Conservation (phyloP, 2,329 filamentous ascomycete species). For the Thielaviopsis euricoi region DNA sequence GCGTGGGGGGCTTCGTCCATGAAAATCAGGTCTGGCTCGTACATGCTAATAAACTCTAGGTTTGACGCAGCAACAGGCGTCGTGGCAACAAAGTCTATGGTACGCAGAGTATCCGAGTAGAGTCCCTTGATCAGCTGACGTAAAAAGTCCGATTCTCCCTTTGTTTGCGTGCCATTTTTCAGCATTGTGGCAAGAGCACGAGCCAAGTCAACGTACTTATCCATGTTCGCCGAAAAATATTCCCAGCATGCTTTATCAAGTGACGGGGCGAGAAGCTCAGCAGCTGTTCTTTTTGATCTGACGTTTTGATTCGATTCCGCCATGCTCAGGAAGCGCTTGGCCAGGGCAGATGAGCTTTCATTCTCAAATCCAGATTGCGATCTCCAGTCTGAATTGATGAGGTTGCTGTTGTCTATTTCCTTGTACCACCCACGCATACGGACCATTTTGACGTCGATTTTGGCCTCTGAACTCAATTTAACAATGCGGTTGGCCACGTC, state of each 20-base stretch:
- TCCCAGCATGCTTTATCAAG: constrained; percentile 28
- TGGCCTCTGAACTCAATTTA: constrained; percentile 20
- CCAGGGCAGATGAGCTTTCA: constrained; percentile 10
- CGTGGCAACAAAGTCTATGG: constrained; percentile 28
- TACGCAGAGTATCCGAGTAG: constrained; percentile 23
- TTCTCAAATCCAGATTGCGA: constrained; percentile 2
- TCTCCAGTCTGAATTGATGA: constrained; percentile 15
- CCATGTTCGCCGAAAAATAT: constrained; percentile 20
- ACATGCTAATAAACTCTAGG: constrained; percentile 29
- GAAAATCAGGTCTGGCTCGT: constrained; percentile 70
- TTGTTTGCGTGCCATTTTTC: constrained; percentile 13
- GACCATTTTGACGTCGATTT: constrained; percentile 21
- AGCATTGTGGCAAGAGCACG: constrained; percentile 20
- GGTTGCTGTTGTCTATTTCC: constrained; percentile 19
- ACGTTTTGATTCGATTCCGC: constrained; percentile 7
- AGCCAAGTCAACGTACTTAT: constrained; percentile 21
- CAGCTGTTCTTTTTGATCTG: neutral
- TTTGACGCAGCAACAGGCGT: constrained; percentile 27
- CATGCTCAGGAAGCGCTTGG: constrained; percentile 20
- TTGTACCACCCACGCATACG: constrained; percentile 26
- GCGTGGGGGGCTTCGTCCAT: constrained; percentile 51
- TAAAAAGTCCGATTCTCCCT: constrained; percentile 17
- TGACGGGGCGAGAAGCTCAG: constrained; percentile 19
- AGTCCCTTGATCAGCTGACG: constrained; percentile 20
- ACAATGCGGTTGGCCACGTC: constrained; percentile 28